A percentile compares a stretch with the other conserved stretches of the same genome.
Conservation (phyloP, 352 stramenopile genomes). For the Globisporangium heterothallicum region DNA sequence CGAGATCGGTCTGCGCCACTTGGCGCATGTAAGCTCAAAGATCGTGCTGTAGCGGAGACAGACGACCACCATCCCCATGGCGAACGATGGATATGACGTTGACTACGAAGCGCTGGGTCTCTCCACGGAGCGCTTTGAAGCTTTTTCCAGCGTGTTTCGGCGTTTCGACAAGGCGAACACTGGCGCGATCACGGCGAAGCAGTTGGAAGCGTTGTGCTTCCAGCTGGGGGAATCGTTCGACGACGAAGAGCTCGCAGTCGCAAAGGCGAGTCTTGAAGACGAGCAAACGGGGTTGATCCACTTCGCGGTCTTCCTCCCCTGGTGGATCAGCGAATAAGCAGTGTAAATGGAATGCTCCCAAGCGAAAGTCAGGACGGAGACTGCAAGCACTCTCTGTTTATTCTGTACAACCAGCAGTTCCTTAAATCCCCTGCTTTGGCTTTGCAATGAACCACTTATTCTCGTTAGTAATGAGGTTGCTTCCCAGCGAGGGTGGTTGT, state of each 20-base stretch:
- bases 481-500: conserved; percentile 10
- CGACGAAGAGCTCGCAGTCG: conserved; percentile 45
- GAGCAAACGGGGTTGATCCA: conserved; percentile 50
- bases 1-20: no score
- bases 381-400: no score
- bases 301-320: conserved; percentile 55
- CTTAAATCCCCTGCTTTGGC: no score
- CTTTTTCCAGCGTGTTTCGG: conserved; percentile 52
- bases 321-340: conserved; percentile 52
- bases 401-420: no score
- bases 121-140: conserved; percentile 42
- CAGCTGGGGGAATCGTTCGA: conserved; percentile 56
- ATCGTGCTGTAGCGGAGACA: no score
- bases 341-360: no score
- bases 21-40: no score
- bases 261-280: conserved; percentile 41
- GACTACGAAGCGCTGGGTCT: conserved; percentile 47
- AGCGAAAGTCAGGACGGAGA: no score
- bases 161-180: conserved; percentile 42
- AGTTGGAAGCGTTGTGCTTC: conserved; percentile 55
- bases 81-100: conserved; percentile 28
- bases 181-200: conserved; percentile 43
- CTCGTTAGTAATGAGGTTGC: conserved; percentile 5
- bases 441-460: no score
- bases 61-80: not conserved